Conservation (phyloP, 1,284 basidiomycete genomes). For the Porodaedalea pini region DNA sequence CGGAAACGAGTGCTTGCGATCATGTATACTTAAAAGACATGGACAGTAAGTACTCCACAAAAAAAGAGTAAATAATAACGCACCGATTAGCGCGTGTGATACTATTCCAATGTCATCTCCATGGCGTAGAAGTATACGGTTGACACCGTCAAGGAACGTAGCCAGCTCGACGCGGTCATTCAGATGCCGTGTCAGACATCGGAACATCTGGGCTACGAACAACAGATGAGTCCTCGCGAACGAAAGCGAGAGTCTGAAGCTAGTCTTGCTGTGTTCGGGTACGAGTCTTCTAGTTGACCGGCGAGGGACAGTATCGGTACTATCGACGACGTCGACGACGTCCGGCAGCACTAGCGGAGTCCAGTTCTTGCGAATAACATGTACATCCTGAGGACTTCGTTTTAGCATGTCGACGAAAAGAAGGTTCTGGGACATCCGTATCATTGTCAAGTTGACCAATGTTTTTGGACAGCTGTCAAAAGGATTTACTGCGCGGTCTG, state of each 20-base stretch:
- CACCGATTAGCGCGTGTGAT: conserved; percentile 67
- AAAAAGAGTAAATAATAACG: conserved; percentile 23
- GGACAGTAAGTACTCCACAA: background rate
- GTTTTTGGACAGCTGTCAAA: conserved; percentile 46
- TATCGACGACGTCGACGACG: conserved; percentile 42
- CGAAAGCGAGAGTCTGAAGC: conserved; percentile 42
- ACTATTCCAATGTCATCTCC: conserved; percentile 71
- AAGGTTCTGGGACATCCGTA: conserved; percentile 71
- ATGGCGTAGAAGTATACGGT: conserved; percentile 61
- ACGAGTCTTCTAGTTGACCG: background rate
- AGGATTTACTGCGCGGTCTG: conserved; percentile 38
- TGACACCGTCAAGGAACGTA: conserved; percentile 65
- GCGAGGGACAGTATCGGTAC: conserved; percentile 22
- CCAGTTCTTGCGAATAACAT: conserved; percentile 67
- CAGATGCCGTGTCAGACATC: conserved; percentile 71
- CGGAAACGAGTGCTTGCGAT: conserved; percentile 75
- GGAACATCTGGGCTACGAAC: conserved; percentile 68
- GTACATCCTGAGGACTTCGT: conserved; percentile 68
- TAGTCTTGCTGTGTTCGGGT: conserved; percentile 9
- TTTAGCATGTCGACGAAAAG: conserved; percentile 64
- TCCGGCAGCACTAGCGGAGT: conserved; percentile 58
- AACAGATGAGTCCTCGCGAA: conserved; percentile 69
- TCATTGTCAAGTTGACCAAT: conserved; percentile 55
- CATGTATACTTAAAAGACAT: conserved; percentile 50
- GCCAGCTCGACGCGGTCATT: conserved; percentile 72